Base-by-base conservation (phyloP, 495 filamentous ascomycete genomes). In the Ramalina intermedia region DNA sequence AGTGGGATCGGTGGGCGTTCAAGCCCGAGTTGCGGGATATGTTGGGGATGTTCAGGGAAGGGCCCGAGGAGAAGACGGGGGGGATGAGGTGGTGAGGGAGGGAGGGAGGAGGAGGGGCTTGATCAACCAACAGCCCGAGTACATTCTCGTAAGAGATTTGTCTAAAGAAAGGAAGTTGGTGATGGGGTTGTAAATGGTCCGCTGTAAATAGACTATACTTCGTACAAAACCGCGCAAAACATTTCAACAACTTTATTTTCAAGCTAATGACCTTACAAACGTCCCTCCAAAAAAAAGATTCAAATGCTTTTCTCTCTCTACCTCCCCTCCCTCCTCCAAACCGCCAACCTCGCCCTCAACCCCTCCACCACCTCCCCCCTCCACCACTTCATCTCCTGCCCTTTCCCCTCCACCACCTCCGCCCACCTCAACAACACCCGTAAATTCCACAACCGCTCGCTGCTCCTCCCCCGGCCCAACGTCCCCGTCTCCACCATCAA, bases 341-440 rank as follows among this genome's bases (percentile, higher is more conserved):
- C 58, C 17, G 56, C 54, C 40, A 71, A 50, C 43, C 56, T 61
- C 51, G 55, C 65, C 61, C 55, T 62, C 51, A 51, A 60, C 49
- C 53, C 52, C 64, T 49, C 56, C 61, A 51, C 59, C 55, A 51
- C 52, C 61, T 55, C 58, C 65, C 47, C 58, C 50, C 43, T 57
- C 54, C 48, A 57, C 62, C 48, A 64, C 42, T 61, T 53, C 54
- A 49, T 66, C 41, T 57, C 63, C 41, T 61, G 59, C 40, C 55
- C 63, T 48, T 56, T 65, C 47, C 57, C 55, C 44, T 55, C 56
- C 35, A 58, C 56, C 37, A 61, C 59, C 57, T 87, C 85, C 2
- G 79, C 73, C 85, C 87, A 95, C 52, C 81, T 81, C 63, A 95
- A 91, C 41, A 98, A 60, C 9, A 90, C 55, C 48, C 74, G 74